A percentile compares a stretch with the other conserved stretches of the same genome.
Conservation (phyloP, 225 moss, liverwort and hornwort species). For the Thuidium tamariscinum region DNA sequence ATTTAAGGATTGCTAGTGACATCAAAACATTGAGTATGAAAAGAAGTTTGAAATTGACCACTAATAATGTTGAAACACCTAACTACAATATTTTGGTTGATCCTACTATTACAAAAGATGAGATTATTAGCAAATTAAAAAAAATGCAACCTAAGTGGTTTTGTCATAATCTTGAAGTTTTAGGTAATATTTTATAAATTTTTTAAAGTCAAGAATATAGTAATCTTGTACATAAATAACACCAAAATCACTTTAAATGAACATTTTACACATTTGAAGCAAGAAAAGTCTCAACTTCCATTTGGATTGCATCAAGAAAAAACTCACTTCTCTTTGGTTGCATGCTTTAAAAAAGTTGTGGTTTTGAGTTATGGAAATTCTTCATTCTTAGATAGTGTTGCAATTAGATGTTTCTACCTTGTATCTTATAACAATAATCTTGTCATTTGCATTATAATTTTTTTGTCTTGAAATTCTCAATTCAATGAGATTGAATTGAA, state of each 20-base stretch:
- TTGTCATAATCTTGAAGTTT: not conserved
- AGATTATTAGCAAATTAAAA: not conserved
- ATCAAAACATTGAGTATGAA: no score
- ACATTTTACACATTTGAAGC: not conserved
- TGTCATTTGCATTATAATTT: not conserved
- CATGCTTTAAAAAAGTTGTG: not conserved
- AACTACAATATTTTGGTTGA: not conserved
- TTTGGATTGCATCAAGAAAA: not conserved
- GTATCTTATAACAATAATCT: not conserved
- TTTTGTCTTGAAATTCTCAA: not conserved
- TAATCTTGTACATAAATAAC: not conserved
- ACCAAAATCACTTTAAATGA: not conserved
- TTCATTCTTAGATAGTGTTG: not conserved
- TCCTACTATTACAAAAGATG: not conserved
- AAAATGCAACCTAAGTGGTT: not conserved
- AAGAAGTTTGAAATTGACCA: not conserved
- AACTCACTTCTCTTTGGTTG: rapidly evolving
- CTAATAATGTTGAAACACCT: not conserved
- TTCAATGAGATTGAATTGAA: not conserved
- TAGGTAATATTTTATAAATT: not conserved
- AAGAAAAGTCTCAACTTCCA: not conserved
- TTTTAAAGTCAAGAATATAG: not conserved
- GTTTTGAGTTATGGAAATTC: not conserved
- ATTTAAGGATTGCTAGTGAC: no score
- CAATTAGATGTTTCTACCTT: not conserved